phyloP scores from a whole-genome alignment of 371 early-diverging fungal genomes.

The Mucor plumbeus region DNA sequence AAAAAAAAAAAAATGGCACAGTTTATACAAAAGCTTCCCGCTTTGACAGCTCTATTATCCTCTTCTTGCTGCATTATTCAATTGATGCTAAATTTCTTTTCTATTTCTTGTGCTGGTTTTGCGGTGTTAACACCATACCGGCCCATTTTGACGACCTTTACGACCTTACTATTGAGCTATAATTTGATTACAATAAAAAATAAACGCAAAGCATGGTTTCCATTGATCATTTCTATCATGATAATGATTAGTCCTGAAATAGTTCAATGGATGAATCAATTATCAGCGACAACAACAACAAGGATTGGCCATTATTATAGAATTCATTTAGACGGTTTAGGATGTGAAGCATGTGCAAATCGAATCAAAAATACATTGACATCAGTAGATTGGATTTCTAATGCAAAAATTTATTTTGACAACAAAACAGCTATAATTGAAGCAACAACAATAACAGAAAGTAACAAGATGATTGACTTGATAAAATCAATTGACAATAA shows the following conservation, averaged over 20 bases:
- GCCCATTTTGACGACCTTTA: constrained; percentile 36
- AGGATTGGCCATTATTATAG: constrained; percentile 26
- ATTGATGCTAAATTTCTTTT: constrained; percentile 54
- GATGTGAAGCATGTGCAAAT: constrained; percentile 59
- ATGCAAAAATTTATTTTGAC: constrained; percentile 44
- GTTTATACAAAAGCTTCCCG: constrained; percentile 12
- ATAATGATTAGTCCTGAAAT: constrained; percentile 48
- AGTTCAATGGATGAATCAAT: constrained; percentile 27
- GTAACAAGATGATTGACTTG: background rate
- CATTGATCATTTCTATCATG: constrained; percentile 22
- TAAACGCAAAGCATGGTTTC: constrained; percentile 15
- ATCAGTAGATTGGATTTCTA: constrained; percentile 31
- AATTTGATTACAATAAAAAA: constrained; percentile 29
- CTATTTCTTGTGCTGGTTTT: constrained; percentile 64
- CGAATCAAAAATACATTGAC: constrained; percentile 45
- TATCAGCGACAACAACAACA: constrained; percentile 1
- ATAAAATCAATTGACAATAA: constrained; percentile 25
- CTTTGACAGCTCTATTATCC: constrained; percentile 47
- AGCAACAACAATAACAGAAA: background rate
- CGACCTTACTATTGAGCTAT: constrained; percentile 29
- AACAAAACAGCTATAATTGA: constrained; percentile 40
- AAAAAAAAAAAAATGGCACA: background rate
- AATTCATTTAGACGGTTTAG: constrained; percentile 49
- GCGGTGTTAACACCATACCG: constrained; percentile 57
- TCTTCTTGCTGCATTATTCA: constrained; percentile 65